Evolutionary conservation across 2,329 filamentous ascomycete species (phyloP), one percentile per base, ranked within the genome.

Genomic region (Fonsecaea erecta): DNA sequence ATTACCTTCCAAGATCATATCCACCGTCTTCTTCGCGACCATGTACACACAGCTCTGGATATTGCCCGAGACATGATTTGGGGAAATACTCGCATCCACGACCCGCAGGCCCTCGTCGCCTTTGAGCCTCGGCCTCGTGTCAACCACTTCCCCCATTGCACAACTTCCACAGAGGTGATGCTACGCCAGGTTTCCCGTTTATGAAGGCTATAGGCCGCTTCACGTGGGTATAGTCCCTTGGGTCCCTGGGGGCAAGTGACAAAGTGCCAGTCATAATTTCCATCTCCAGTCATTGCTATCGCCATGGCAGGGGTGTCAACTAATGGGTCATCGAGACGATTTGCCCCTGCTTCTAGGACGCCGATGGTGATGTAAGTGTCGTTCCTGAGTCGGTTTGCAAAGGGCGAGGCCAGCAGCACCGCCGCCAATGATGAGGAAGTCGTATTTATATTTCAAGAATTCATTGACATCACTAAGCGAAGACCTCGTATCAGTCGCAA

Each of bases 401-500:
- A 86, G 74, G 1, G 78, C 79, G 16, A 86, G 75, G 14, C 84
- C 84, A 14, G 83, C 82, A 2, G 82, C 85, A 7, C 84, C 84
- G 35, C 84, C 84, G 18, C 84, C 84, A 16, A 85, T 73, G 62
- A 86, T 71, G 30, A 85, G 68, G 32, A 61, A 68, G 60, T 68
- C 66, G 40, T 57, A 57, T 9, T 57, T n/a, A 37, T 37, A 2
- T 12, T 28, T 14, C 21, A 57, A 16, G 26, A 57, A 57, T 34
- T n/a, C 28, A 30, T 52, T 5, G 3, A 24, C 48, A 30, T 52
- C 48, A 6, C 11, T 26, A 3, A 52, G n/a, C 37, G 37, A 40
- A 40, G 12, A 40, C 14, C 14, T n/a, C 11, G 37, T 18, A 16
- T 18, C 37, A n/a, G 9, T 16, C 18, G 8, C 14, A 40, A 40